Conservation (phyloP, 2,329 filamentous ascomycete species). For the Fusarium oxysporum region DNA sequence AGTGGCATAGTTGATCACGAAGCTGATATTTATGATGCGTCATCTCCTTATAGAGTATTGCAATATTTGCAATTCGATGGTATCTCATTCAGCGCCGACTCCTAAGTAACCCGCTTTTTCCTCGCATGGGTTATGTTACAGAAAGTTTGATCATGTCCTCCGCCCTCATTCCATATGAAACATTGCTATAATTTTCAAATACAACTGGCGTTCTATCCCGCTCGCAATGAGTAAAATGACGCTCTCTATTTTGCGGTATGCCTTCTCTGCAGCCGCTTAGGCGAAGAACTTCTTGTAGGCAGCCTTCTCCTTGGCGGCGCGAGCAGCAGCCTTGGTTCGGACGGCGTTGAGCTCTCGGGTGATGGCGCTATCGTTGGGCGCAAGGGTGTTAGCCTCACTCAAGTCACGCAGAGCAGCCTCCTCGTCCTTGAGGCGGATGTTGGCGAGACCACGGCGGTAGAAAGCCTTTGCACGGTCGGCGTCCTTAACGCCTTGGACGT, state of each 20-base stretch:
- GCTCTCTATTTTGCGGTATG: conserved; percentile 5
- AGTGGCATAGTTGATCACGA: background rate
- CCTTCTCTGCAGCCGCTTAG: conserved; percentile 45
- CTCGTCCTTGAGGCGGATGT: conserved; percentile 82
- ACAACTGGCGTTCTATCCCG: conserved; percentile 27
- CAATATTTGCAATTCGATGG: conserved; percentile 45
- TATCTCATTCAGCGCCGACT: conserved; percentile 48
- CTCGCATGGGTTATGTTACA: conserved; percentile 38
- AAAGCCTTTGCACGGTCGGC: conserved; percentile 89
- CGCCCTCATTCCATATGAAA: conserved; percentile 13
- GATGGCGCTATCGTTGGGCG: conserved; percentile 80
- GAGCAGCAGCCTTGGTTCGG: conserved; percentile 79
- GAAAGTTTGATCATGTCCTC: conserved; percentile 41
- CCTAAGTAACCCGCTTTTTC: conserved; percentile 43
- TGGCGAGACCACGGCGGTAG: conserved; percentile 84
- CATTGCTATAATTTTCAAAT: conserved; percentile 28
- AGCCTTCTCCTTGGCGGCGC: conserved; percentile 89
- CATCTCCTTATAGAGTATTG: conserved; percentile 19
- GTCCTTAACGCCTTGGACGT: conserved; percentile 72
- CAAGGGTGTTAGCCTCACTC: conserved; percentile 78
- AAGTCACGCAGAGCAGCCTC: conserved; percentile 82
- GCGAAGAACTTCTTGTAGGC: conserved; percentile 92
- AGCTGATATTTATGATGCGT: background rate
- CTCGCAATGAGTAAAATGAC: conserved; percentile 17
- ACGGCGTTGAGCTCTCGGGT: conserved; percentile 79